phyloP scores from a whole-genome alignment of 2,329 filamentous ascomycete species.

The Herpomyces periplanetae region DNA sequence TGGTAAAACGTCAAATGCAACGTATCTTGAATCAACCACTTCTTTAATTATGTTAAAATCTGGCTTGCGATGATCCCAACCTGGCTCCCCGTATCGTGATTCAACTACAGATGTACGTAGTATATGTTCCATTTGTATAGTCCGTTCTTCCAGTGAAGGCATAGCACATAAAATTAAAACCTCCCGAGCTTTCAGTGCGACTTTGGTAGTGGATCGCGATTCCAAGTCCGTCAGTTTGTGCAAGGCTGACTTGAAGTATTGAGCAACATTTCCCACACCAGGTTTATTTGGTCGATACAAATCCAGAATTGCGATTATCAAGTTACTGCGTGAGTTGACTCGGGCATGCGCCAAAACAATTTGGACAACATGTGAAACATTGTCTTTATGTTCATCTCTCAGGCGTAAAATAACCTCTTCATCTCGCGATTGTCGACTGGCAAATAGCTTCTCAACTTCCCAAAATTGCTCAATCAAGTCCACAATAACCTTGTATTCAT shows the following conservation, averaged over 20 bases:
- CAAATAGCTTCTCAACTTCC: conserved; percentile 52
- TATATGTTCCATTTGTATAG: conserved; percentile 92
- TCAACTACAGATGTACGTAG: conserved; percentile 76
- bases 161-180: conserved; percentile 87
- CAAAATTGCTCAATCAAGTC: conserved; percentile 43
- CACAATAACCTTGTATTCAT: conserved; percentile 50
- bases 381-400: conserved; percentile 82
- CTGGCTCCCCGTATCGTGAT: conserved; percentile 84
- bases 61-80: conserved; percentile 80
- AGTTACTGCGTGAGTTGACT: conserved; percentile 66
- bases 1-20: conserved; percentile 76
- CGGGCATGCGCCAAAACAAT: conserved; percentile 75
- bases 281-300: conserved; percentile 86
- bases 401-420: conserved; percentile 78
- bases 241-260: conserved; percentile 44
- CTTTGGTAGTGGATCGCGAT: conserved; percentile 54
- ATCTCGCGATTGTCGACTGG: conserved; percentile 41
- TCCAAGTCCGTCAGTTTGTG: conserved; percentile 67
- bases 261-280: conserved; percentile 47
- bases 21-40: conserved; percentile 92
- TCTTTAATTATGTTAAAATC: conserved; percentile 73
- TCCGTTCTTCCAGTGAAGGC: conserved; percentile 75
- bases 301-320: conserved; percentile 61
- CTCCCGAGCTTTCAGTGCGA: conserved; percentile 82
- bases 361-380: conserved; percentile 44